A percentile compares a stretch with the other conserved stretches of the same genome.
These are phyloP conservation scores for Phytopythium aichiense DNA, from an alignment of 352 stramenopile species.

Conservation along the genomic window DNA sequence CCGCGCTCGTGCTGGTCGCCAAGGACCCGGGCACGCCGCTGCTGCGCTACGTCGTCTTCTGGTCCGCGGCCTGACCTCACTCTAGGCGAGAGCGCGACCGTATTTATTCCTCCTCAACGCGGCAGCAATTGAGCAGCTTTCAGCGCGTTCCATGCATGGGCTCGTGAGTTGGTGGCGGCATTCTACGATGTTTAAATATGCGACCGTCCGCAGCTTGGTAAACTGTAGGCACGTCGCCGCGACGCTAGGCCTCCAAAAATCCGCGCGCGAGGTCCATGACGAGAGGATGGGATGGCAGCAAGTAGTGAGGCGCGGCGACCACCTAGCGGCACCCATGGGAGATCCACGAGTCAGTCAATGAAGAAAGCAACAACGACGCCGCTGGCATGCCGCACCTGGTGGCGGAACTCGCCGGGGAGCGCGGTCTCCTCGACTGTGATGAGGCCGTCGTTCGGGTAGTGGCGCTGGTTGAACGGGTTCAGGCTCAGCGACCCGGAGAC, in stretches of 20 bases:
- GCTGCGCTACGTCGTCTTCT: conserved; percentile 29
- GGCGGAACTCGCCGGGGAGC: conserved; percentile 65
- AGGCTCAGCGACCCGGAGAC: conserved; percentile 61
- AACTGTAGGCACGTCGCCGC: not conserved
- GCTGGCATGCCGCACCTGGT: conserved; percentile 26
- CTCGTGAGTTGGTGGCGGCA: not conserved
- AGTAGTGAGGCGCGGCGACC: conserved; percentile 47
- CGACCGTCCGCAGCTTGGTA: not conserved
- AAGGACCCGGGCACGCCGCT: conserved; percentile 28
- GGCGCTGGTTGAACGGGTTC: conserved; percentile 72
- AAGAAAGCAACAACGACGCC: not conserved
- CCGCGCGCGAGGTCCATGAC: conserved; percentile 36
- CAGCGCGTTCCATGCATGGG: not conserved
- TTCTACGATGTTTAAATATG: not conserved
- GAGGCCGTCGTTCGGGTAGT: conserved; percentile 68
- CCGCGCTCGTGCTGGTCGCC: conserved; percentile 31
- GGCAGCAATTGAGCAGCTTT: not conserved
- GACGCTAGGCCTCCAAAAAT: conserved; percentile 42
- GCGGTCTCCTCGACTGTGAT: conserved; percentile 62
- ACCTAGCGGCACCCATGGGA: conserved; percentile 21
- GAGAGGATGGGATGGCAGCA: conserved; percentile 50
- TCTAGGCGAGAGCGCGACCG: not conserved
- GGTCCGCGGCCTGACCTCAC: conserved; percentile 12
- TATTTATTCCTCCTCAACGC: conserved; percentile 4
- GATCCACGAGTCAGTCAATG: not conserved